Base-by-base conservation (phyloP, 2,329 filamentous ascomycete genomes). In the Neofusicoccum umdonicola region DNA sequence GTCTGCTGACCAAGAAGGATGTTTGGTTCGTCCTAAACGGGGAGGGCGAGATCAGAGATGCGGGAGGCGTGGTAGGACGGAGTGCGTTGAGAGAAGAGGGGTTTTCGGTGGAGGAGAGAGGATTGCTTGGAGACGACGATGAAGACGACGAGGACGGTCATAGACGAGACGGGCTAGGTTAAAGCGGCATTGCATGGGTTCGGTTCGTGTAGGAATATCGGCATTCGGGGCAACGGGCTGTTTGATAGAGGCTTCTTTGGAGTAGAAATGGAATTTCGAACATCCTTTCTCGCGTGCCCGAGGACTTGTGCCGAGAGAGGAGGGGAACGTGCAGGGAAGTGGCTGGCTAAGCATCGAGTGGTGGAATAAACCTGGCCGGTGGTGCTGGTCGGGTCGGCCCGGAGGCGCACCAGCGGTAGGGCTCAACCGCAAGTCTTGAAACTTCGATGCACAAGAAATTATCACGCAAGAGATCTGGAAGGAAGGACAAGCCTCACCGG, bases 1-100 rank as follows among this genome's bases (percentile, higher is more conserved):
- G 95, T 0, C 77, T 99, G 54, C 80, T 98, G 69, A 99, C 95
- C 19, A 98, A 98, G 82, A 99, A 99, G 81, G 95, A 99, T 78
- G 89, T 96, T 39, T 98, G 93, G 91, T 93, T 92, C 76, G 88
- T 98, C 44, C 82, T 98, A 51, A 92, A 97, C 73, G 91, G 90
- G 9, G 88, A 90, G 68, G 74, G 75, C 12, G 73, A 74, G 52
- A 56, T 42, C 11, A 45, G 44, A 65, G 67, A 15, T 64, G 69
- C 9, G 66, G 71, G 47, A 75, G 77, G 1, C 17, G 52, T 56
- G 12, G 51, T 41, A 17, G 74, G 72, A 3, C 57, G 78, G 50
- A 72, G 78, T 19, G 76, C 79, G 65, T 69, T 77, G 45, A 65
- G 68, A 4, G 73, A 73, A 11, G 73, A 69, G 6, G 77, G 70